Evolutionary conservation across 169 alveolate species (phyloP).

Genomic region (Plasmodium gaboni): DNA sequence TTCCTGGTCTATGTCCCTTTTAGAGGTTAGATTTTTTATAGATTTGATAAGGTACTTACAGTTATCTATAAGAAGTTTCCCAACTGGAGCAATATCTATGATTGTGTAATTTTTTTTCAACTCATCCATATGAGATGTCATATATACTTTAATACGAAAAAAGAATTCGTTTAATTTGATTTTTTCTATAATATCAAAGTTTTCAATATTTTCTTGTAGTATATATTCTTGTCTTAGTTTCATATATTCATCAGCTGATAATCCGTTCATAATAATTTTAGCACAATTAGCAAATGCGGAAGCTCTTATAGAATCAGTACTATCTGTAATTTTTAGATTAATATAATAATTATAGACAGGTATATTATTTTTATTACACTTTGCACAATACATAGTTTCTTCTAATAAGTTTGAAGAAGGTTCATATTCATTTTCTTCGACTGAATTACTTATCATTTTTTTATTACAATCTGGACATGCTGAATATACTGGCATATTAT

Average conservation of each 20-base stretch:
- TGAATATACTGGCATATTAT: constrained; percentile 57
- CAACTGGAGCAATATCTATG: constrained; percentile 27
- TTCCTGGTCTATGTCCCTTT: constrained; percentile 2
- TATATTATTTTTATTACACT: constrained; percentile 75
- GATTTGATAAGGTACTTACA: constrained; percentile 35
- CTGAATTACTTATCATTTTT: constrained; percentile 78
- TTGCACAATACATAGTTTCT: constrained; percentile 79
- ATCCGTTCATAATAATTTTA: constrained; percentile 75
- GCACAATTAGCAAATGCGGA: constrained; percentile 82
- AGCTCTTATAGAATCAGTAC: constrained; percentile 82
- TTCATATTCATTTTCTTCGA: constrained; percentile 22
- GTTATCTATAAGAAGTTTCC: constrained; percentile 37
- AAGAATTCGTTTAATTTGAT: constrained; percentile 50
- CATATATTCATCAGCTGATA: constrained; percentile 71
- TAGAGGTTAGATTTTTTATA: constrained; percentile 14
- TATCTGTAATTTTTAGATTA: constrained; percentile 81
- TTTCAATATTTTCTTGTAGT: constrained; percentile 50
- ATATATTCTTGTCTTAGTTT: constrained; percentile 47
- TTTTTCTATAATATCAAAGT: constrained; percentile 52
- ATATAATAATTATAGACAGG: constrained; percentile 83
- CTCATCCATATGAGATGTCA: constrained; percentile 74
- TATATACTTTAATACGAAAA: constrained; percentile 58
- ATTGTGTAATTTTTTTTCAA: constrained; percentile 61
- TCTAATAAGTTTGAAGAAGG: constrained; percentile 3
- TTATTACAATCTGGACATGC: constrained; percentile 84